phyloP scores from a whole-genome alignment of 2,329 filamentous ascomycete species.

The Diplocarpon rosae region DNA sequence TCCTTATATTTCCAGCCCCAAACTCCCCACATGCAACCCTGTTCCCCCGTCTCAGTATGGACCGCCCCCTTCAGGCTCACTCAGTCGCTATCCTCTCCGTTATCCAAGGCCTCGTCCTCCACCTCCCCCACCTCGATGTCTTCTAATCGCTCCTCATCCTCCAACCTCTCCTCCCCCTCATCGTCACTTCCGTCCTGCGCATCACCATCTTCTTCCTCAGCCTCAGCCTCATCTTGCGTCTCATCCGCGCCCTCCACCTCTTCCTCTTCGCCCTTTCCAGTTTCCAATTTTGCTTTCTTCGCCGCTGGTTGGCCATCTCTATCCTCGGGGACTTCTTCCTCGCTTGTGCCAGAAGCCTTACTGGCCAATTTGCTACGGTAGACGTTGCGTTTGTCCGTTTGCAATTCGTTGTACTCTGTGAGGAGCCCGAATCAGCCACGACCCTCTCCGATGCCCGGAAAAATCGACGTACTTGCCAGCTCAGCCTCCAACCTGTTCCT shows the following conservation, averaged over 20 bases:
- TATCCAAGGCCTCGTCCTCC: slow-evolving; percentile 47
- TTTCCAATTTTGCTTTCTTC: slow-evolving; percentile 31
- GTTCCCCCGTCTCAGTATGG: too few relatives aligned
- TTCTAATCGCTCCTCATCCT: slow-evolving; percentile 42
- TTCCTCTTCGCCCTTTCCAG: slow-evolving; percentile 33
- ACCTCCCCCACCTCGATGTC: slow-evolving; percentile 39
- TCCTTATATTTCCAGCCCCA: too few relatives aligned
- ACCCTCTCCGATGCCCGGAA: neutral
- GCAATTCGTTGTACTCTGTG: slow-evolving; percentile 25
- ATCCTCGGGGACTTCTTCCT: slow-evolving; percentile 17
- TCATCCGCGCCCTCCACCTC: slow-evolving; percentile 37
- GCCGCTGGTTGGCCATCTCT: slow-evolving; percentile 23
- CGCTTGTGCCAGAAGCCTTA: slow-evolving; percentile 30
- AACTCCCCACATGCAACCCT: too few relatives aligned
- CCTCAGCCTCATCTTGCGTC: slow-evolving; percentile 29
- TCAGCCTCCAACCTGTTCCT: slow-evolving; percentile 62
- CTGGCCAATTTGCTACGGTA: slow-evolving; percentile 61
- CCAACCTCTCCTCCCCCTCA: slow-evolving; percentile 43
- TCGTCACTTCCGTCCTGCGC: slow-evolving; percentile 42
- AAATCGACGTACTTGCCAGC: slow-evolving; percentile 51
- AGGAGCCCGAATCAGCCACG: neutral
- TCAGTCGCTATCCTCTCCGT: slow-evolving; percentile 39
- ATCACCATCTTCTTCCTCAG: slow-evolving; percentile 35
- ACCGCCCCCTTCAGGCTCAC: too few relatives aligned
- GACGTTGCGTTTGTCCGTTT: slow-evolving; percentile 62